Base-by-base conservation (phyloP, 192 early-diverging fungal species). In the Allomyces macrogynus region DNA sequence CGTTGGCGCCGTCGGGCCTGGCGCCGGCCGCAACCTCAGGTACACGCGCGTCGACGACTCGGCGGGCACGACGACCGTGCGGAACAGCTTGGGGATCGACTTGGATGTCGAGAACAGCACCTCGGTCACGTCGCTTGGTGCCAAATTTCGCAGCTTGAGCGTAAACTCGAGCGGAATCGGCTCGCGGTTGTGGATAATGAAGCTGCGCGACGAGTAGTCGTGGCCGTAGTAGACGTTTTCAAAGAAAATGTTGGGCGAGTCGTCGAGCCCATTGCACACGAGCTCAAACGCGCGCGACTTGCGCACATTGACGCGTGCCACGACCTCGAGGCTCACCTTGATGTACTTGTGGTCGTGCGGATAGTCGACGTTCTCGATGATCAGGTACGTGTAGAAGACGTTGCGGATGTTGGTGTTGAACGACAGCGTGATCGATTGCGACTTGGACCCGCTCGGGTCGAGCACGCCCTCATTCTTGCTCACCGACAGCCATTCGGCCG, bases 111-210 rank as follows among this genome's bases (percentile, higher is more conserved):
- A 90, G 70, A 90, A 90, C 24, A 86, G 63, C 10, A 90, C 72
- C 71, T 90, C 88, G 0, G 80, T 80, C 12, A 77, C 72, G 62
- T 86, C 85, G 22, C 84, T 75, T 24, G 73, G 69, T 8, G 78
- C 71, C 14, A 89, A 63, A 64, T 81, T 87, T 24, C 80, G 49
- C 12, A 57, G 82, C 68, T 80, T 83, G 70, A 90, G 74, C 10
- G 82, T 78, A 69, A 90, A 90, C 67, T 90, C 86, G 40, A 90
- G 74, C 4, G 87, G 83, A 3, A 87, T 82, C 1, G 72, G 67
- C 65, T 90, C 88, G 16, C 83, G 75, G 67, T 90, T 90, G 65
- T 77, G 78, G 12, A 90, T 86, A 0, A 89, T 78, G 69, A 90
- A 80, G 65, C 79, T 81, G 32, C 86, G 67, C 10, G 87, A 82